Percentiles rank a stretch among this genome's conserved stretches.
Evolutionary conservation across 768 basidiomycete species (phyloP).

Genomic region (Suillus americanus): DNA sequence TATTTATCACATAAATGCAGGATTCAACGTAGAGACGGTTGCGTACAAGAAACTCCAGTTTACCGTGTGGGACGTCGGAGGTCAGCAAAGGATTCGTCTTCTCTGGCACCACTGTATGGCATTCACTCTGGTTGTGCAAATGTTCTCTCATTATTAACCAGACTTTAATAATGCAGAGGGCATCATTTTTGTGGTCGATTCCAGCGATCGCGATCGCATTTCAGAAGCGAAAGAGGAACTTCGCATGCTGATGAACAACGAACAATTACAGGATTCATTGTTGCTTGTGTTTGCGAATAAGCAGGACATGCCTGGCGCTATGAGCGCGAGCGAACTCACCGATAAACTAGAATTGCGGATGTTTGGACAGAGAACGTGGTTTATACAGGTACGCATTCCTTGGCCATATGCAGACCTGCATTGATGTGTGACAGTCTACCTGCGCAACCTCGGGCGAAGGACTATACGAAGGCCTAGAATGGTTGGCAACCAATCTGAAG

Average conservation of each 20-base stretch:
- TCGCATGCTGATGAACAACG: constrained; percentile 90
- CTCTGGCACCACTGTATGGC: constrained; percentile 81
- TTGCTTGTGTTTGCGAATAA: constrained; percentile 99
- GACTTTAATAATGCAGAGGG: constrained; percentile 94
- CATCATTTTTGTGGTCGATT: constrained; percentile 97
- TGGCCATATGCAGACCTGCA: neutral
- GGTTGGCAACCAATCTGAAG: constrained; percentile 97
- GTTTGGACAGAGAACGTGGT: constrained; percentile 97
- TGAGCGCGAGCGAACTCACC: constrained; percentile 98
- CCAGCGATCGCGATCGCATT: constrained; percentile 90
- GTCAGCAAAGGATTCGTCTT: constrained; percentile 97
- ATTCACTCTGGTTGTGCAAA: neutral
- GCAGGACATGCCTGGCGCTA: constrained; percentile 95
- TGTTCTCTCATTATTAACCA: neutral
- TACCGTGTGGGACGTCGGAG: constrained; percentile 96
- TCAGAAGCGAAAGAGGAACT: constrained; percentile 96
- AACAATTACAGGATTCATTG: constrained; percentile 97
- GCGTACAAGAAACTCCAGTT: constrained; percentile 98
- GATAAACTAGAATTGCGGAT: constrained; percentile 93
- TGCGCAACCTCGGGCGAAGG: constrained; percentile 97
- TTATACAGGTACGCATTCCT: constrained; percentile 80
- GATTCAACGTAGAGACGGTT: constrained; percentile 99
- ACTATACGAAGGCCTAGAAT: constrained; percentile 94
- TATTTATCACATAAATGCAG: constrained; percentile 26
- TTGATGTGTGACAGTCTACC: constrained; percentile 38